A percentile compares a stretch with the other conserved stretches of the same genome.
These are phyloP conservation scores for Strigomonas culicis DNA, from an alignment of 208 protist genomes.

Conservation along the genomic window DNA sequence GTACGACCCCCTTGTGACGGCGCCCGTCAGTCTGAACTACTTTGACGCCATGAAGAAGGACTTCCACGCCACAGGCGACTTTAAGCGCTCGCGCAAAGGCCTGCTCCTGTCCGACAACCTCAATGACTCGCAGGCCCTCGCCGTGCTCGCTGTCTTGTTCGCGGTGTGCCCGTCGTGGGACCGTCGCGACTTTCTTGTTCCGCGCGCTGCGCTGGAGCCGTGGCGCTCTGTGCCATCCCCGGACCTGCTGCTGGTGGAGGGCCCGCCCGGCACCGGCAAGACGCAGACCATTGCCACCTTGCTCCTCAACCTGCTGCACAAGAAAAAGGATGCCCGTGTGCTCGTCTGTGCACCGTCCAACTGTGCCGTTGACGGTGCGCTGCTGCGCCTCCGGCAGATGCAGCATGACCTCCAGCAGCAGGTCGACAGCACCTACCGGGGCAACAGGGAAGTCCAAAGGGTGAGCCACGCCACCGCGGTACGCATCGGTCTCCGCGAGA, in stretches of 20 bases:
- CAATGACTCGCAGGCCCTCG: constrained; percentile 66
- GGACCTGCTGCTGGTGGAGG: constrained; percentile 74
- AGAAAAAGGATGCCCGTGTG: constrained; percentile 28
- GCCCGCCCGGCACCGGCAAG: constrained; percentile 89
- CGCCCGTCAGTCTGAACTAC: constrained; percentile 25
- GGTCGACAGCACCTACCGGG: neutral
- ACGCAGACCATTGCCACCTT: constrained; percentile 83
- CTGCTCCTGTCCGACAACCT: constrained; percentile 37
- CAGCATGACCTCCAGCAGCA: constrained; percentile 7
- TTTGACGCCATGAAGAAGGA: constrained; percentile 19
- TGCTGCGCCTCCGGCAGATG: constrained; percentile 58
- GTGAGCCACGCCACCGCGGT: constrained; percentile 9
- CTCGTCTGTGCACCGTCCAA: constrained; percentile 88
- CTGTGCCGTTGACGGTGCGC: constrained; percentile 80
- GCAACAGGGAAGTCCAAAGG: neutral
- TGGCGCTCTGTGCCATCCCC: constrained; percentile 16
- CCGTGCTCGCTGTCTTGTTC: constrained; percentile 57
- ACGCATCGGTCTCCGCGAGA: constrained; percentile 67
- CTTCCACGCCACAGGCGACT: constrained; percentile 14
- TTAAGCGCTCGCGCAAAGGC: constrained; percentile 6
- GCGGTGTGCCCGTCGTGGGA: constrained; percentile 43
- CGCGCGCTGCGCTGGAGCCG: neutral
- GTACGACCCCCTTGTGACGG: constrained; percentile 50
- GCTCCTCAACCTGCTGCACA: constrained; percentile 60
- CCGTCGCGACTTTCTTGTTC: neutral